phyloP scores from a whole-genome alignment of 495 filamentous ascomycete species.

The Daldinia caldariorum region DNA sequence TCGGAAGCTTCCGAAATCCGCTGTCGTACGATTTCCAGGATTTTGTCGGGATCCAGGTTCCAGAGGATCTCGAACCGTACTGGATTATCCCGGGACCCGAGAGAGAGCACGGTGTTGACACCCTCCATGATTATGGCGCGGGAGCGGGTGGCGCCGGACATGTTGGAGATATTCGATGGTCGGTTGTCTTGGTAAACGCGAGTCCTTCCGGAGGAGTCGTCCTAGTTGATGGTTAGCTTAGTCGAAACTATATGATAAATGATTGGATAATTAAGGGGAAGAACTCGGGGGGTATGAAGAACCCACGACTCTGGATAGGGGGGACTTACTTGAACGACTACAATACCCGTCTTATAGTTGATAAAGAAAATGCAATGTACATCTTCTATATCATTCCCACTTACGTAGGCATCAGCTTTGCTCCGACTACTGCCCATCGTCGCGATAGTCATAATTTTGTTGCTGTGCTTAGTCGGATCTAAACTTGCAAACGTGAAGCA shows the following conservation, averaged over 20 bases:
- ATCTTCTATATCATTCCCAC: not conserved
- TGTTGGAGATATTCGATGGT: too few species aligned
- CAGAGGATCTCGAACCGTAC: slow-evolving; percentile 8
- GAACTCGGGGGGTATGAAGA: too few species aligned
- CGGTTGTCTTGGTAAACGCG: not conserved
- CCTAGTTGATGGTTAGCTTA: slow-evolving; percentile 5
- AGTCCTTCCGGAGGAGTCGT: slow-evolving; percentile 1
- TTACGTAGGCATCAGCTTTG: slow-evolving; percentile 10
- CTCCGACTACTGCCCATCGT: slow-evolving; percentile 3
- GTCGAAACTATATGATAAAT: not conserved
- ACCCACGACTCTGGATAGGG: not conserved
- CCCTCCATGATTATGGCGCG: slow-evolving; percentile 1
- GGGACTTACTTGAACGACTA: slow-evolving; percentile 19
- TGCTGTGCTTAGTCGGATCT: not conserved
- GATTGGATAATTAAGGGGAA: too few species aligned
- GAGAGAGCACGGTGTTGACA: not conserved
- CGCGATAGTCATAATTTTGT: slow-evolving; percentile 2
- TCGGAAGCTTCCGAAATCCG: not conserved
- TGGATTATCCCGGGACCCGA: not conserved
- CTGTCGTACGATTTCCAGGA: not conserved
- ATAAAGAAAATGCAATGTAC: slow-evolving; percentile 19
- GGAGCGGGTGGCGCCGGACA: too few species aligned
- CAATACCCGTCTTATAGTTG: slow-evolving; percentile 22
- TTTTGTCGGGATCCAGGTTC: not conserved
- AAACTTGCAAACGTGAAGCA: not conserved